Evolutionary conservation across 805 yeast genomes (phyloP), one percentile per base, ranked within the genome.

Genomic region (Yamadazyma kitorensis): DNA sequence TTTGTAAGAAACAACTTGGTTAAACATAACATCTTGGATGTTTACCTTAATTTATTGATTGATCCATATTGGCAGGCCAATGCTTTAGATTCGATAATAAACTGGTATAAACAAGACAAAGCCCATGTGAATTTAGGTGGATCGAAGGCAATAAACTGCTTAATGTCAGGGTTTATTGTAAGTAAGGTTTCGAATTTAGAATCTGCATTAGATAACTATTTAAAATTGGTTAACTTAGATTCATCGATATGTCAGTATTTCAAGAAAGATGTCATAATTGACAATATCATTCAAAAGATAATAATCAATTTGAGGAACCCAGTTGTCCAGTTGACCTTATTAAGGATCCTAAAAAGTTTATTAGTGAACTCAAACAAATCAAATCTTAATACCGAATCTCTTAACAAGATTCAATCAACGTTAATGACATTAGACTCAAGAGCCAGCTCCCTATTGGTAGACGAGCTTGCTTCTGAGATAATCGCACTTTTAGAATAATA

Each of bases 61-160:
- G 80, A 77, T 44, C 70, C 76, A 0, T 74, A 75, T 44, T 76
- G 81, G 80, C 78, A 74, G 49, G 68, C 72, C 13, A 73, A 70
- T 47, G 75, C 80, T 2, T 58, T 74, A 40, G 79, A 76, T 18
- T 68, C 80, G 0, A 57, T 76, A 2, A 29, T 68, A 7, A 52
- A 47, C 42, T 71, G 68, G 77, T 52, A 44, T 39, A 49, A 52
- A 43, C 61, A 44, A 34, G 58, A 55, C 31, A 51, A 54, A 4
- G 43, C 36, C 6, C 54, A 32, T 26, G 50, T 48, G 6, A 44
- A 32, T 27, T 53, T 51, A 19, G 59, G 43, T 17, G 43, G 51
- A 34, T 51, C 55, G 15, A 48, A 34, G 14, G 66, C 56, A 15
- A 41, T 43, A 3, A 49, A 50, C 18, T 60, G 68, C 35, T 45